Conservation (phyloP, 2,329 filamentous ascomycete species). For the Colletotrichum chrysophilum region DNA sequence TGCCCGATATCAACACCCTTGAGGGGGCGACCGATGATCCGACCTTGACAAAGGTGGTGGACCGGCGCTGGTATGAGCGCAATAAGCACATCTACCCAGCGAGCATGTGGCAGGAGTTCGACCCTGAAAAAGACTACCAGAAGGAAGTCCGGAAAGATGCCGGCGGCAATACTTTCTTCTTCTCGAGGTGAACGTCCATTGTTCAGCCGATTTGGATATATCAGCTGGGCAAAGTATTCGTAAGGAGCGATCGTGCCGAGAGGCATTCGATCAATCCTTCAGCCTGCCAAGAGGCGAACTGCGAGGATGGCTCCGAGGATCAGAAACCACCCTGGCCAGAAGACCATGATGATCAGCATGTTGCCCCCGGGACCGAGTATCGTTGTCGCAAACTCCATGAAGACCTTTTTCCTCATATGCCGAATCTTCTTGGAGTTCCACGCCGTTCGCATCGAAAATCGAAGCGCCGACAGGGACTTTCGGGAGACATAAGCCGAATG, state of each 20-base stretch:
- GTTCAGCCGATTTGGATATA: background rate
- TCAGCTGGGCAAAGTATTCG: background rate
- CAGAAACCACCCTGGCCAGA: conserved; percentile 64
- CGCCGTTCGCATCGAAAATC: background rate
- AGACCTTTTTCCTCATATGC: conserved; percentile 50
- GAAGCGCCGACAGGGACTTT: conserved; percentile 17
- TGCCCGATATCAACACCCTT: conserved; percentile 57
- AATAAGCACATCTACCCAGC: conserved; percentile 99
- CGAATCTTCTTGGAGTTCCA: conserved; percentile 44
- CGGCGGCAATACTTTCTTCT: conserved; percentile 94
- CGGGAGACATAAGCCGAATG: conserved; percentile 33
- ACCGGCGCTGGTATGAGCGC: conserved; percentile 93
- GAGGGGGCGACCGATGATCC: conserved; percentile 84
- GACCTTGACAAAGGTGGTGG: conserved; percentile 87
- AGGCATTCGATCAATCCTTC: conserved; percentile 23
- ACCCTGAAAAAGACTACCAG: conserved; percentile 85
- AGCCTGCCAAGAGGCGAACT: conserved; percentile 37
- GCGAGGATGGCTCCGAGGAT: conserved; percentile 41
- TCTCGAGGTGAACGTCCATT: conserved; percentile 50
- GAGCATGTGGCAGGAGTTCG: conserved; percentile 94
- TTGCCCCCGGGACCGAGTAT: conserved; percentile 57
- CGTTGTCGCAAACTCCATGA: conserved; percentile 56
- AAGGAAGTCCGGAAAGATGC: conserved; percentile 79
- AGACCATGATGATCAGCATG: conserved; percentile 51
- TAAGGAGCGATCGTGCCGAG: background rate